Conservation (phyloP, 176 grass and related monocot genomes). For the Otatea glauca region DNA sequence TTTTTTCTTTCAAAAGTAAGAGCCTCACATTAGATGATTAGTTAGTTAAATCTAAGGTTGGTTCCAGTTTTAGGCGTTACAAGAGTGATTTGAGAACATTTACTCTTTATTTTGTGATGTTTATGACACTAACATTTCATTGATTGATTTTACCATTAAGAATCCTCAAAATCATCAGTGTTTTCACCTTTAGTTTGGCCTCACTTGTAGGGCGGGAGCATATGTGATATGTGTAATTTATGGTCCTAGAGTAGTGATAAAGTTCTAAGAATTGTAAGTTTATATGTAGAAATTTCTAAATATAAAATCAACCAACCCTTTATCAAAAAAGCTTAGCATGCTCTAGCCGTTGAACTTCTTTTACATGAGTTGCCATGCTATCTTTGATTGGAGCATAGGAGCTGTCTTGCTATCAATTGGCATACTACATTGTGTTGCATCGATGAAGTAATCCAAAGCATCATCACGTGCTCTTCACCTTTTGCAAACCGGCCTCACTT, state of each 20-base stretch:
- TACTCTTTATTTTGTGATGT: conserved; percentile 24
- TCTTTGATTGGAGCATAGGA: no score
- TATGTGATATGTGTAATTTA: no score
- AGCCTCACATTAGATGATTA: no score
- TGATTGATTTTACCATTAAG: conserved; percentile 22
- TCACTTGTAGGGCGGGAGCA: conserved; percentile 2
- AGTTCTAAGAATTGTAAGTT: no score
- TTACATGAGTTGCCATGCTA: no score
- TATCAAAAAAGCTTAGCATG: no score
- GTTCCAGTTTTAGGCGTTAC: background rate
- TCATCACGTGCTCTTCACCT: conserved; percentile 46
- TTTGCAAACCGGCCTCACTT: conserved; percentile 59
- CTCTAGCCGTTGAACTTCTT: no score
- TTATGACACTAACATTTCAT: conserved; percentile 14
- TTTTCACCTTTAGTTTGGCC: conserved; percentile 9
- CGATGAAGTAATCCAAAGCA: conserved; percentile 40
- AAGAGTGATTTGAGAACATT: background rate
- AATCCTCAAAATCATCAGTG: background rate
- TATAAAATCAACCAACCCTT: no score
- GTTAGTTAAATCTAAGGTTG: no score
- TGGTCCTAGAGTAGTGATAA: no score
- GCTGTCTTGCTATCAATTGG: conserved; percentile 53
- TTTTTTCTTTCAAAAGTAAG: background rate
- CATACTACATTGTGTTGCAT: no score
- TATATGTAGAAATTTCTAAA: no score